phyloP scores from a whole-genome alignment of 306 rosid genomes.

The Hylodesmum podocarpum region DNA sequence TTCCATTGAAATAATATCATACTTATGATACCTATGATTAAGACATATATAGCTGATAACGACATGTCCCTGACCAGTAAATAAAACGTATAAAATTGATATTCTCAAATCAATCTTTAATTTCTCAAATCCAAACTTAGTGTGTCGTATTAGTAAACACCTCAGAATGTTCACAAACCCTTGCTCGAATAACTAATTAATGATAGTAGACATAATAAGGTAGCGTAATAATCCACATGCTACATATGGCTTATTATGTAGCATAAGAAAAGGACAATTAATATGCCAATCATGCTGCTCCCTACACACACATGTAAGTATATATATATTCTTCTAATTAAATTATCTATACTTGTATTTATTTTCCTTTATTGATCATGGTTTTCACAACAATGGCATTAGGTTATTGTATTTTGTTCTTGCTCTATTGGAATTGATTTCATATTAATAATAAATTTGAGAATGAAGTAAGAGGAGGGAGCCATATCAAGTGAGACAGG shows the following conservation, averaged over 20 bases:
- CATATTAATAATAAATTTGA: neutral
- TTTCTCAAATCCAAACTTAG: neutral
- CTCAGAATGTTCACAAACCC: neutral
- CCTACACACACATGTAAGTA: neutral
- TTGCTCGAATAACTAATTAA: neutral
- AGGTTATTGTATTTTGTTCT: neutral
- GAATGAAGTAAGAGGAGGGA: constrained; percentile 12
- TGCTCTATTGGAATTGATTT: neutral
- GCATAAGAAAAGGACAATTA: neutral
- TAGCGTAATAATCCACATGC: neutral
- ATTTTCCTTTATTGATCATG: no score
- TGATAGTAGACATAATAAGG: neutral
- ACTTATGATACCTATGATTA: constrained; percentile 11
- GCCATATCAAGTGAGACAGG: constrained; percentile 28
- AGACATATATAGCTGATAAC: neutral
- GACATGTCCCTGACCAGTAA: neutral
- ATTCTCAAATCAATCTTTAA: neutral
- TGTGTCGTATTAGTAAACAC: neutral
- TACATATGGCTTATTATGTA: no score
- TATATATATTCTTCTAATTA: neutral
- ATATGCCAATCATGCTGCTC: neutral
- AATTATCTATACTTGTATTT: no score
- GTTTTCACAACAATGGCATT: neutral
- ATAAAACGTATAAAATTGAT: neutral
- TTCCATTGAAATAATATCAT: neutral